phyloP scores from a whole-genome alignment of 148 eudicot species.

The Fagopyrum esculentum region DNA sequence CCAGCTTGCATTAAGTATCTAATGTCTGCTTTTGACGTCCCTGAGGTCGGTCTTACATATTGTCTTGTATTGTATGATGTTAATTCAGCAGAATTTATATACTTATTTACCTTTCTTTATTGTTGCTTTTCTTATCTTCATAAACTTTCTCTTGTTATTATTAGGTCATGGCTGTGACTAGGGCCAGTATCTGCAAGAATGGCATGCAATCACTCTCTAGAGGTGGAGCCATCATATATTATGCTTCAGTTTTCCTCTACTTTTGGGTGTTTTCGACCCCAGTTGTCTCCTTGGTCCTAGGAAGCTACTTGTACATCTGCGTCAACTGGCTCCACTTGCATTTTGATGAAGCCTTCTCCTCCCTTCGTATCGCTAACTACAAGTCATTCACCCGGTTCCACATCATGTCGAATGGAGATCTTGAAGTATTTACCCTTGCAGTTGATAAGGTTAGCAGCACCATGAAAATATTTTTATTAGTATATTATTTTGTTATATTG shows the following conservation, averaged over 20 bases:
- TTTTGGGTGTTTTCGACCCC: conserved; percentile 99
- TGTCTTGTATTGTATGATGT: not conserved
- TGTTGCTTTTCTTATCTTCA: not conserved
- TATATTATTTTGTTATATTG: not conserved
- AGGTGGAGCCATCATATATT: conserved; percentile 72
- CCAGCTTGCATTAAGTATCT: conserved; percentile 99
- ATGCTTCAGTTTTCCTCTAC: conserved; percentile 94
- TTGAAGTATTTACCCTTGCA: conserved; percentile 93
- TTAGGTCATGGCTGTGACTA: conserved; percentile 94
- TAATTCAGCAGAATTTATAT: not conserved
- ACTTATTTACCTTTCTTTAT: not conserved
- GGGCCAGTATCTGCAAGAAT: conserved; percentile 83
- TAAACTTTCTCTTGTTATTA: not conserved
- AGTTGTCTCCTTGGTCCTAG: conserved; percentile 87
- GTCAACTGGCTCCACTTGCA: conserved; percentile 97
- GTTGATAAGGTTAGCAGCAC: conserved; percentile 71
- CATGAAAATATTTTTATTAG: not conserved
- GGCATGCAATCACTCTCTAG: conserved; percentile 79
- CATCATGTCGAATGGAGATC: conserved; percentile 57
- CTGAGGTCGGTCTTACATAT: conserved; percentile 52
- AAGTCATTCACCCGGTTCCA: conserved; percentile 95
- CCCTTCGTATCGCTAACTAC: conserved; percentile 94
- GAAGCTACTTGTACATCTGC: conserved; percentile 91
- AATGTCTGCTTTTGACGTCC: conserved; percentile 98
- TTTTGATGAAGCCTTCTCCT: conserved; percentile 98